These are phyloP conservation scores for Collybiopsis confluens DNA, from an alignment of 768 basidiomycete species.

Conservation along the genomic window DNA sequence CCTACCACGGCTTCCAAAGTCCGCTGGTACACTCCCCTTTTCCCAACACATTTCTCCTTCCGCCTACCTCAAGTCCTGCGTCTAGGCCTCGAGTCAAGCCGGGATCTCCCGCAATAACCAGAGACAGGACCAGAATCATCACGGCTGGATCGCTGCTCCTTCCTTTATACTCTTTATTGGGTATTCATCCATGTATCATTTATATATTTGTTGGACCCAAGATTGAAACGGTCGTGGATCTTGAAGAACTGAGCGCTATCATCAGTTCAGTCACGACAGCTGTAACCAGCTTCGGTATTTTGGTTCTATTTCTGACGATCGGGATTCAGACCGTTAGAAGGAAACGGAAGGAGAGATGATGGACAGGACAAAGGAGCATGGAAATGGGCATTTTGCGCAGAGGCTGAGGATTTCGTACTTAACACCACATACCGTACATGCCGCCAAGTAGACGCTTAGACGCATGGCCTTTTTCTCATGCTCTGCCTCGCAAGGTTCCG, in stretches of 20 bases:
- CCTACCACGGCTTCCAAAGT: conserved; percentile 2
- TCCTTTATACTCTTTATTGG: background rate
- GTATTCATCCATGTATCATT: background rate
- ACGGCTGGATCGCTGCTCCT: background rate
- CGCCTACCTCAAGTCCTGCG: background rate
- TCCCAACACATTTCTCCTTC: background rate
- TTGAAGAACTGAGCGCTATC: background rate
- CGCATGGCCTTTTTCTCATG: too few relatives aligned
- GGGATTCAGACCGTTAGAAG: background rate
- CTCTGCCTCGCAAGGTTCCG: background rate
- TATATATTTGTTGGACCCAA: background rate
- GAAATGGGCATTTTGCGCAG: background rate
- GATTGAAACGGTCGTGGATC: background rate
- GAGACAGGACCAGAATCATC: background rate
- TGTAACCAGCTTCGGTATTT: background rate
- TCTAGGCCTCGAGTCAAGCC: background rate
- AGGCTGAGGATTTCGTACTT: too few relatives aligned
- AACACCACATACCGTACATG: too few relatives aligned
- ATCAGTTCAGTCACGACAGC: background rate
- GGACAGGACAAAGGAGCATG: background rate
- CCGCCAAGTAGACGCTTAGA: too few relatives aligned
- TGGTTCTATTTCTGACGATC: background rate
- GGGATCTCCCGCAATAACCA: background rate
- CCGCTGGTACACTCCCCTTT: background rate
- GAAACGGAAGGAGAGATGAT: background rate